A percentile compares a stretch with the other conserved stretches of the same genome.
Conservation (phyloP, 2,329 filamentous ascomycete species). For the Spiromastix sp. region DNA sequence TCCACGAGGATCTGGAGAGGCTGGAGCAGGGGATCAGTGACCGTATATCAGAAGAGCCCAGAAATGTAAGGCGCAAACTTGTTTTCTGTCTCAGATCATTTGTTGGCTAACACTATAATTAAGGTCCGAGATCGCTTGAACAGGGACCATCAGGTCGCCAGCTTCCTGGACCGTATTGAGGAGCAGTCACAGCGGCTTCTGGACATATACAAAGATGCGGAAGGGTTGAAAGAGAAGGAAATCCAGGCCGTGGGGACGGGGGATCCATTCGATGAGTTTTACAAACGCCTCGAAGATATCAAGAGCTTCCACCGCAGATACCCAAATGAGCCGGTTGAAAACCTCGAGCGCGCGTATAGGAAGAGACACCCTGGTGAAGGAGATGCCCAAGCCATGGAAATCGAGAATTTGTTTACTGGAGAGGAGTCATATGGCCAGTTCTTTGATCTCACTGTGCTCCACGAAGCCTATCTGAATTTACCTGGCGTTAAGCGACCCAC, state of each 20-base stretch:
- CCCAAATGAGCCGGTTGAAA: constrained; percentile 89
- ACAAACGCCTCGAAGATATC: constrained; percentile 69
- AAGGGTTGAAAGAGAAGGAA: constrained; percentile 63
- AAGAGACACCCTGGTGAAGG: constrained; percentile 55
- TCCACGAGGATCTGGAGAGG: constrained; percentile 93
- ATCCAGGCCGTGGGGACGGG: constrained; percentile 74
- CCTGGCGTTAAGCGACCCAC: constrained; percentile 73
- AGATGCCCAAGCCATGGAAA: constrained; percentile 53
- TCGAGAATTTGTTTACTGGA: constrained; percentile 89
- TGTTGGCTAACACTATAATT: constrained; percentile 11
- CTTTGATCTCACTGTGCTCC: constrained; percentile 73
- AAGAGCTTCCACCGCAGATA: constrained; percentile 85
- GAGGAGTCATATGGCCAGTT: constrained; percentile 91
- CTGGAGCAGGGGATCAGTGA: constrained; percentile 90
- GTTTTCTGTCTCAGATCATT: constrained; percentile 4
- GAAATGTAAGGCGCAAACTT: constrained; percentile 53
- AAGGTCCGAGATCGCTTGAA: constrained; percentile 82
- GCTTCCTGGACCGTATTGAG: constrained; percentile 80
- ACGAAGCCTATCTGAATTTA: constrained; percentile 85
- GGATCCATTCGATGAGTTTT: constrained; percentile 84
- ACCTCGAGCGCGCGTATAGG: constrained; percentile 87
- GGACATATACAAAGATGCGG: constrained; percentile 72
- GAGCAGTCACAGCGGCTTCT: constrained; percentile 72
- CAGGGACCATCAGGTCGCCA: constrained; percentile 82
- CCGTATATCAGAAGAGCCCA: constrained; percentile 77